Conservation (phyloP, 345 rosid genomes). For the Zanthoxylum bungeanum region DNA sequence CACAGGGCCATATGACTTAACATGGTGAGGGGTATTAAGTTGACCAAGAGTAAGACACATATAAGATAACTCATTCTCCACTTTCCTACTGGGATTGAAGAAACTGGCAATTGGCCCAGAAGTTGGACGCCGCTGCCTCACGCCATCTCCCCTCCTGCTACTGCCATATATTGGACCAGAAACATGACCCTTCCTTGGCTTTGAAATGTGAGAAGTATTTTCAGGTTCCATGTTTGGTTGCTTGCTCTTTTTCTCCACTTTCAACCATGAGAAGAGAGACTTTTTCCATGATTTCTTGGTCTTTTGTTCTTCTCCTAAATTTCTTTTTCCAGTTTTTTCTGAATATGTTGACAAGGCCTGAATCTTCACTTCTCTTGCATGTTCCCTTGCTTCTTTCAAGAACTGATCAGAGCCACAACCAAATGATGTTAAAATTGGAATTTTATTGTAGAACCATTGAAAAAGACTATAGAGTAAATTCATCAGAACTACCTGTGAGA, state of each 20-base stretch:
- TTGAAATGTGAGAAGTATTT: slow-evolving; percentile 15
- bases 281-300: slow-evolving; percentile 49
- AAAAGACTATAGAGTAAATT: neutral
- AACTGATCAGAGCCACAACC: slow-evolving; percentile 33
- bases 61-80: slow-evolving; percentile 36
- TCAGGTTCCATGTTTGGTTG: slow-evolving; percentile 16
- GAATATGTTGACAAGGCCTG: slow-evolving; percentile 13
- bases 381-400: slow-evolving; percentile 56
- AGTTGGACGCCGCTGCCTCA: slow-evolving; percentile 24
- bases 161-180: slow-evolving; percentile 40
- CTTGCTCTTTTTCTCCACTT: slow-evolving; percentile 36
- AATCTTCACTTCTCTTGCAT: slow-evolving; percentile 23
- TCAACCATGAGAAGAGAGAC: slow-evolving; percentile 51
- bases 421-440: neutral
- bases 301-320: slow-evolving; percentile 26
- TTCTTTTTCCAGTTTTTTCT: slow-evolving; percentile 19
- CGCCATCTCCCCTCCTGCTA: slow-evolving; percentile 15
- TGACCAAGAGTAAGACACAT: slow-evolving; percentile 38
- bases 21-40: slow-evolving; percentile 23
- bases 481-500: slow-evolving; percentile 35
- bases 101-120: slow-evolving; percentile 40
- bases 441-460: neutral
- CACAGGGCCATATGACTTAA: slow-evolving; percentile 45
- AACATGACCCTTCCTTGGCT: slow-evolving; percentile 31
- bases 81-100: slow-evolving; percentile 29